Evolutionary conservation across 163 green algal species (phyloP).

Genomic region (Chlorella variabilis): DNA sequence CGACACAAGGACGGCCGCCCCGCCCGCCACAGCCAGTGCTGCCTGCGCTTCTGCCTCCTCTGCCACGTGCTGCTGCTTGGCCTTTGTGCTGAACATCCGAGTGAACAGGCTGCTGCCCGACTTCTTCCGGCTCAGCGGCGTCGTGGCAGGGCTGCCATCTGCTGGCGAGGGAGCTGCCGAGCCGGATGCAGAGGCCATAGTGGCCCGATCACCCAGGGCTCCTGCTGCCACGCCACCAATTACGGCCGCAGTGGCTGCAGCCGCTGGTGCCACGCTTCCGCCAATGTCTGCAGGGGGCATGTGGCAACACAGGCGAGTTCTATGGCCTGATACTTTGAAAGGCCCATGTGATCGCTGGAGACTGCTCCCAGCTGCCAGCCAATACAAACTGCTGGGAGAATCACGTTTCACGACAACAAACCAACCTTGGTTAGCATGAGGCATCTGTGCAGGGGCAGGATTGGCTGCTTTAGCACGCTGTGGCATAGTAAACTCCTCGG

Average conservation of each 20-base stretch:
- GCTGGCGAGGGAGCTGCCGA: background rate
- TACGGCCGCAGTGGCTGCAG: background rate
- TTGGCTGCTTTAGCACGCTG: background rate
- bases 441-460: background rate
- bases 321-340: background rate
- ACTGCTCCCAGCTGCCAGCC: too few species aligned
- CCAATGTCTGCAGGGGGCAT: background rate
- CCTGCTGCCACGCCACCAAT: background rate
- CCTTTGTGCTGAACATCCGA: conserved; percentile 38
- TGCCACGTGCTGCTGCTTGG: conserved; percentile 4
- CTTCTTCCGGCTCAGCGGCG: conserved; percentile 3
- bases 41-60: background rate
- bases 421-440: too few species aligned
- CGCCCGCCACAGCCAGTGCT: background rate
- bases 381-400: background rate
- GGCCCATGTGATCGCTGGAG: too few species aligned
- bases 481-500: background rate
- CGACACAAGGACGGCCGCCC: background rate
- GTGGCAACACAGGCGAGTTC: background rate
- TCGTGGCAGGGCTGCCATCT: background rate
- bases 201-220: too few species aligned
- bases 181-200: background rate
- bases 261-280: background rate
- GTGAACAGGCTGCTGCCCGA: conserved; percentile 17
- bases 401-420: too few species aligned